Evolutionary conservation across 2,329 filamentous ascomycete genomes (phyloP).

Genomic region (Colletotrichum echinochloae): DNA sequence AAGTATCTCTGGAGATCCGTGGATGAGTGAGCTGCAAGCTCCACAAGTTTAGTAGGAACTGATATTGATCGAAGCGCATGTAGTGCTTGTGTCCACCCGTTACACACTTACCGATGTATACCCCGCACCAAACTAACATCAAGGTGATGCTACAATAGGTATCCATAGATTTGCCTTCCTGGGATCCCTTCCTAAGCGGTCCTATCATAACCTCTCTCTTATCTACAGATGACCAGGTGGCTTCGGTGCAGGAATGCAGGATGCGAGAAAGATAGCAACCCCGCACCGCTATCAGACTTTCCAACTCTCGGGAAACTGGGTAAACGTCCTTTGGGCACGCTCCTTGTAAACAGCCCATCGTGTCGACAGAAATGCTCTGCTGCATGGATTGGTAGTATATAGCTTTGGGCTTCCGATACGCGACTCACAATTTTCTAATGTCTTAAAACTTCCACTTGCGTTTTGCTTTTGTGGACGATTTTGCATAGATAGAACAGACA

Average conservation of each 20-base stretch:
- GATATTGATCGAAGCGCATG: neutral
- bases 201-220: constrained; percentile 28
- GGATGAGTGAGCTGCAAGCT: neutral
- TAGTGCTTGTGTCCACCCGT: neutral
- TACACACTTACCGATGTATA: constrained; percentile 3
- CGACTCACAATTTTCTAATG: constrained; percentile 59
- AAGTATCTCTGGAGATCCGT: neutral
- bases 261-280: constrained; percentile 9
- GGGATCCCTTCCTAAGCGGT: constrained; percentile 32
- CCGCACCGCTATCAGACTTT: constrained; percentile 21
- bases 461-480: neutral
- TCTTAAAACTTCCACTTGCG: too few species aligned
- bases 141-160: constrained; percentile 19
- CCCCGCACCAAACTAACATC: constrained; percentile 21
- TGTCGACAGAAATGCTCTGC: constrained; percentile 62
- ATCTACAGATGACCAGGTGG: constrained; percentile 17
- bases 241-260: constrained; percentile 3
- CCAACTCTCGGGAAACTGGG: constrained; percentile 1
- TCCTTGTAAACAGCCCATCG: constrained; percentile 56
- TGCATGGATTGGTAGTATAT: constrained; percentile 66
- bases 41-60: neutral
- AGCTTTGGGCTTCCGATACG: constrained; percentile 60
- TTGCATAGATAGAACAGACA: constrained; percentile 60
- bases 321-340: constrained; percentile 38
- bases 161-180: constrained; percentile 14